Conservation (phyloP, 2,329 filamentous ascomycete species). For the Tolypocladium pustulatum region DNA sequence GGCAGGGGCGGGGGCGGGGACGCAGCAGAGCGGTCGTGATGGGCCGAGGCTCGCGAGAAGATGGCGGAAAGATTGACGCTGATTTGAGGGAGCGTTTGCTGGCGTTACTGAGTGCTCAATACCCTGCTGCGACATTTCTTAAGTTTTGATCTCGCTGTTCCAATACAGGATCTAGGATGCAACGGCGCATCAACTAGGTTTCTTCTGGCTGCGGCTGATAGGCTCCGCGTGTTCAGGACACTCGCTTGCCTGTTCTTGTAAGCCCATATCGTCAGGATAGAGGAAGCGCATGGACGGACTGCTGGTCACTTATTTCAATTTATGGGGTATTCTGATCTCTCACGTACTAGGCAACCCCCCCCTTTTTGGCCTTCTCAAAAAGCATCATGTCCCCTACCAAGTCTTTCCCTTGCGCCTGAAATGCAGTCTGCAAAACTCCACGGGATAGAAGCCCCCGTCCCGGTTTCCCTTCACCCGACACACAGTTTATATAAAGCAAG, state of each 20-base stretch:
- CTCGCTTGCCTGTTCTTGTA: neutral
- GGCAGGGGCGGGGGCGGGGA: neutral
- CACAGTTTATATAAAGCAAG: neutral
- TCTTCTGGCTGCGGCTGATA: neutral
- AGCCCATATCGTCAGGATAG: neutral
- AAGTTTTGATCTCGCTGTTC: neutral
- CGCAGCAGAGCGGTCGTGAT: neutral
- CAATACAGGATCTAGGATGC: neutral
- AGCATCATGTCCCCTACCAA: neutral
- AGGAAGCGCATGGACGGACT: neutral
- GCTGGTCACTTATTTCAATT: neutral
- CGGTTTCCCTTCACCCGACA: neutral
- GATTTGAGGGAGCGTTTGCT: neutral
- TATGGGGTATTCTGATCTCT: conserved; percentile 1
- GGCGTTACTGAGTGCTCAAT: neutral
- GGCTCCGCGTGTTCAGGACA: neutral
- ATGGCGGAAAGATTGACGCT: neutral
- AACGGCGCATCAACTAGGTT: neutral
- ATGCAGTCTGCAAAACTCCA: neutral
- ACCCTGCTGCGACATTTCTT: neutral
- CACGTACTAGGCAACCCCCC: neutral
- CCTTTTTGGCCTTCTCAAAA: neutral
- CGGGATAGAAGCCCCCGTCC: neutral
- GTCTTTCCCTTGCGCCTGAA: conserved; percentile 1
- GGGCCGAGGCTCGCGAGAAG: neutral